Evolutionary conservation across 805 yeast genomes (phyloP).

Genomic region (Ogataea paradorogensis): DNA sequence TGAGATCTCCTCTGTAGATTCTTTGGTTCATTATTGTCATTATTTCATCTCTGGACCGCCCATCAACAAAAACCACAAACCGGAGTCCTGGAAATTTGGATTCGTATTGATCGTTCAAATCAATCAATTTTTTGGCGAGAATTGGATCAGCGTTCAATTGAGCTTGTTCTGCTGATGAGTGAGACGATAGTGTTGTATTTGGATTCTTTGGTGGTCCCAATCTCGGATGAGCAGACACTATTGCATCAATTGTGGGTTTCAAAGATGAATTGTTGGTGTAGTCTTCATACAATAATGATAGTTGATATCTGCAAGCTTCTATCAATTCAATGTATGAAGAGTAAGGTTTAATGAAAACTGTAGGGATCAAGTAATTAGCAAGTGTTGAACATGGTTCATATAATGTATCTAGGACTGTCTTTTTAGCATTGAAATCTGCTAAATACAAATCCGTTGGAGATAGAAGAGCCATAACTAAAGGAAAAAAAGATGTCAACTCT

Average conservation of each 20-base stretch:
- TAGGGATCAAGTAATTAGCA: slow-evolving; percentile 34
- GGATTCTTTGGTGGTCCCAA: slow-evolving; percentile 58
- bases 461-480: slow-evolving; percentile 26
- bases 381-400: slow-evolving; percentile 63
- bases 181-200: slow-evolving; percentile 49
- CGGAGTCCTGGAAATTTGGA: slow-evolving; percentile 59
- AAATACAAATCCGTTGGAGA: slow-evolving; percentile 22
- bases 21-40: slow-evolving; percentile 61
- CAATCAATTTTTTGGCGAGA: slow-evolving; percentile 47
- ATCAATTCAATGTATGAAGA: slow-evolving; percentile 31
- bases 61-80: slow-evolving; percentile 88
- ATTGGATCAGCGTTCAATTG: slow-evolving; percentile 51
- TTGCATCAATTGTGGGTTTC: slow-evolving; percentile 33
- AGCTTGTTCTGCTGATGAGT: slow-evolving; percentile 70
- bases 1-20: slow-evolving; percentile 53
- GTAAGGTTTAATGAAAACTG: slow-evolving; percentile 20
- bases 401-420: slow-evolving; percentile 48
- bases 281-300: slow-evolving; percentile 1
- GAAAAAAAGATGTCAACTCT: not conserved
- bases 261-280: slow-evolving; percentile 4
- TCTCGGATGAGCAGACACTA: slow-evolving; percentile 90
- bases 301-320: slow-evolving; percentile 13
- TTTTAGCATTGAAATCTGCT: slow-evolving; percentile 30
- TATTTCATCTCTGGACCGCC: slow-evolving; percentile 62
- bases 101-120: slow-evolving; percentile 51